phyloP scores from a whole-genome alignment of 2,329 filamentous ascomycete species.

The Aspergillus uvarum region DNA sequence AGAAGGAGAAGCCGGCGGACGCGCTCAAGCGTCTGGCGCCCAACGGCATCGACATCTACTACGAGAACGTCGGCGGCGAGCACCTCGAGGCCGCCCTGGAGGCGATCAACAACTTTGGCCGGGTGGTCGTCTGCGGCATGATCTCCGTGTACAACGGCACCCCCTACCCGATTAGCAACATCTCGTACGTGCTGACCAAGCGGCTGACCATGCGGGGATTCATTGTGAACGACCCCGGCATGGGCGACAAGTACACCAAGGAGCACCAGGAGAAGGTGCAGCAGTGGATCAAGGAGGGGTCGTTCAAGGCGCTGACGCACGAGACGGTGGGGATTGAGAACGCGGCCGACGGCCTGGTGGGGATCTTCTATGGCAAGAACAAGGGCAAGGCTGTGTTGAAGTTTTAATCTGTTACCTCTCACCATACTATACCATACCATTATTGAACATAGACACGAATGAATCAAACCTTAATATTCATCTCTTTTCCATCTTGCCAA shows the following conservation, averaged over 20 bases:
- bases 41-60: conserved; percentile 79
- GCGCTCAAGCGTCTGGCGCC: conserved; percentile 71
- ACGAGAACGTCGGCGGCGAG: conserved; percentile 76
- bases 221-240: conserved; percentile 65
- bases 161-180: conserved; percentile 65
- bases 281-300: conserved; percentile 74
- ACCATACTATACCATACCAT: too few species aligned
- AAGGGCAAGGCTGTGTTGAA: conserved; percentile 83
- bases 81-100: conserved; percentile 68
- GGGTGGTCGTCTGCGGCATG: conserved; percentile 66
- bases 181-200: conserved; percentile 66
- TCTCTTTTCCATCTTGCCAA: background rate
- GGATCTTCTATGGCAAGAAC: conserved; percentile 75
- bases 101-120: conserved; percentile 63
- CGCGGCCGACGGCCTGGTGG: conserved; percentile 69
- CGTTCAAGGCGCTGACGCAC: conserved; percentile 67
- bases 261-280: conserved; percentile 75
- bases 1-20: conserved; percentile 70
- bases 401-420: conserved; percentile 53
- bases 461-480: background rate
- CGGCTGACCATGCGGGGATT: conserved; percentile 70
- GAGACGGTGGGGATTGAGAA: conserved; percentile 77
- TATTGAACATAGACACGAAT: background rate
- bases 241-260: conserved; percentile 64
- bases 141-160: conserved; percentile 78